phyloP scores from a whole-genome alignment of 306 rosid genomes.

The Corylus heterophylla region DNA sequence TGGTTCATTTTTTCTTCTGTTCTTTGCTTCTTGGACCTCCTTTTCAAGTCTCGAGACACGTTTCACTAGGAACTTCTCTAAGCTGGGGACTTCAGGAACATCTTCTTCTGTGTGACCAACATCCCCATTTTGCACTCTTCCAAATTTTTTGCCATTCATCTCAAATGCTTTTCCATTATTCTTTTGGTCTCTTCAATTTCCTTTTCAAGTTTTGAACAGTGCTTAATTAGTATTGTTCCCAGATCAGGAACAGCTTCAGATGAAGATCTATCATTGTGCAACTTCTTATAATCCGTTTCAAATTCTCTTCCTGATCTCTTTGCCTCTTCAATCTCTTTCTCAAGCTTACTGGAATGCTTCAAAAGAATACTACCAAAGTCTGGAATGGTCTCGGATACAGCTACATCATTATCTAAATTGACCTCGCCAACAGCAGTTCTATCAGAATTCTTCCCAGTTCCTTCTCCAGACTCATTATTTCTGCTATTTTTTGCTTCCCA shows the following conservation, averaged over 20 bases:
- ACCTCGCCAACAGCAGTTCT: conserved; percentile 28
- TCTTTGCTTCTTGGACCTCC: conserved; percentile 82
- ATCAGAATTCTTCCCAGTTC: conserved; percentile 26
- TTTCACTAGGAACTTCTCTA: conserved; percentile 80
- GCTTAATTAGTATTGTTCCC: conserved; percentile 31
- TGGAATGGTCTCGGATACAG: conserved; percentile 38
- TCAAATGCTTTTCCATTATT: conserved; percentile 3
- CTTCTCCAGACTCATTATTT: conserved; percentile 42
- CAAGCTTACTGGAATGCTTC: conserved; percentile 47
- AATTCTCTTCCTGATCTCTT: conserved; percentile 25
- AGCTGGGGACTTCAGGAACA: conserved; percentile 57
- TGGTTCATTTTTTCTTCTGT: conserved; percentile 39
- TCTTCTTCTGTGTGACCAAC: conserved; percentile 36
- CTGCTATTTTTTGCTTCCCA: conserved; percentile 69
- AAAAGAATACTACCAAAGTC: conserved; percentile 55
- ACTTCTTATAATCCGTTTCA: conserved; percentile 10
- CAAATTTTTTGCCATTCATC: conserved; percentile 24
- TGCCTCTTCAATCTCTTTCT: conserved; percentile 50
- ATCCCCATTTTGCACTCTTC: conserved; percentile 25
- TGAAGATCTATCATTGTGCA: conserved; percentile 6
- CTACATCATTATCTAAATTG: conserved; percentile 6
- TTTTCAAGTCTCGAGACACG: conserved; percentile 78
- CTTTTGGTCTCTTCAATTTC: conserved; percentile 38
- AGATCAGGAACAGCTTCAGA: conserved; percentile 28
- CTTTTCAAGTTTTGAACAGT: conserved; percentile 41